These are phyloP conservation scores for Pelargonium myrrhifolium DNA, from an alignment of 441 rosid species.

Conservation along the genomic window DNA sequence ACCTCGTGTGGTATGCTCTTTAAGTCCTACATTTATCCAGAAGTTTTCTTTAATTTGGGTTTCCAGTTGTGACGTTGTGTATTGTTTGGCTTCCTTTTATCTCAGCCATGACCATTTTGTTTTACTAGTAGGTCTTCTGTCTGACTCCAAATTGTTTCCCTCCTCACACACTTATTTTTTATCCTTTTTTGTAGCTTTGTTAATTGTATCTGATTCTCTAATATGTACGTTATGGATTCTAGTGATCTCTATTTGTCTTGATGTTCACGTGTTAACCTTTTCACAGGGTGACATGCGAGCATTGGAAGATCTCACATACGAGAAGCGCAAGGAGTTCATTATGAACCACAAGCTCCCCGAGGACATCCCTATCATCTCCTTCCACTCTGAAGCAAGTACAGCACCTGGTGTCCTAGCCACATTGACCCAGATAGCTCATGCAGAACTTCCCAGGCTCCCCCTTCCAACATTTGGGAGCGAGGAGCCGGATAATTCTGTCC, in stretches of 20 bases:
- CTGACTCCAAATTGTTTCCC: no score
- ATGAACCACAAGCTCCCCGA: constrained; percentile 57
- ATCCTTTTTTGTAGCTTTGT: no score
- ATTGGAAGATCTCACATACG: constrained; percentile 85
- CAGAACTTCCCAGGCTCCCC: constrained; percentile 51
- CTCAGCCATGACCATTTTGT: no score
- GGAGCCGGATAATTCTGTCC: constrained; percentile 12
- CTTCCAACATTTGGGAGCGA: not conserved
- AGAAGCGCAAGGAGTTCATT: constrained; percentile 73
- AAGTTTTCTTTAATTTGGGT: no score
- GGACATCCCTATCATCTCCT: constrained; percentile 79
- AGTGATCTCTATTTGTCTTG: not conserved
- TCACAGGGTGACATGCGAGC: constrained; percentile 88
- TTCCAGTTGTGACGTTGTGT: no score
- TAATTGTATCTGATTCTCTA: no score
- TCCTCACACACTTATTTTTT: no score
- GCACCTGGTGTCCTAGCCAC: constrained; percentile 71
- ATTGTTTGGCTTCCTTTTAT: no score
- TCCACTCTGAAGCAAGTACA: constrained; percentile 71
- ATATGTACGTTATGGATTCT: not conserved
- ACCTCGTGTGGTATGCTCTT: not conserved
- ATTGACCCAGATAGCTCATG: constrained; percentile 82
- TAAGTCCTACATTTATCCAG: not conserved
- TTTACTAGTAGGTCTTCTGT: no score
- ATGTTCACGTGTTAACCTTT: not conserved